Evolutionary conservation across 2,329 filamentous ascomycete species (phyloP), one percentile per base, ranked within the genome.

Genomic region (Ascochyta pisi): DNA sequence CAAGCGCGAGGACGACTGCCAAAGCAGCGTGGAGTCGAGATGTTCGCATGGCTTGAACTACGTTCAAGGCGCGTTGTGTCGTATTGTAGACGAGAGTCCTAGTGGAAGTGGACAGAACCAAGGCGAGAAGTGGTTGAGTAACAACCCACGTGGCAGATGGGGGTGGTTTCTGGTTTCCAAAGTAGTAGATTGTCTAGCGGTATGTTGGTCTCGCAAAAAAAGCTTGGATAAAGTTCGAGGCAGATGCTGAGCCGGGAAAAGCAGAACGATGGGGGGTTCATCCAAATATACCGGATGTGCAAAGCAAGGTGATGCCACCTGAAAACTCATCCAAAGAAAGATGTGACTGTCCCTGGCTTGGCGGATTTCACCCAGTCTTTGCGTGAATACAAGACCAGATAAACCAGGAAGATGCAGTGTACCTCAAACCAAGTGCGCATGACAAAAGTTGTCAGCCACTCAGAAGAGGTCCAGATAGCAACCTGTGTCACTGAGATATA

Each of bases 231-330:
- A 35, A 7, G 15, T 1, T 22, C 16, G 37, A 39, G 10, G 19
- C 1, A 23, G 19, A 16, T 13, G 16, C 5, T 12, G 19, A 23
- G 19, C 7, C 8, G n/a, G n/a, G 1, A 10, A 16, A 35, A 35
- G 33, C 33, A 35, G 33, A 35, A 35, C 5, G 15, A 35, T 2
- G n/a, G 15, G 33, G 6, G 29, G 7, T 35, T 35, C 16, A 34
- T 31, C 1, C 12, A 39, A 15, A 39, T 27, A 26, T 24, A 22
- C 2, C 9, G 1, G 5, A 33, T 7, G 35, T 10, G 16, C 40
- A 24, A 55, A 50, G 41, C 24, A 45, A 55, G 40, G 53, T 27
- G 8, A 41, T 29, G 22, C 22, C 24, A 42, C 16, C 19, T 31
- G 40, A 26, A 38, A 42, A 16, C 9, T 22, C 23, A 3, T 26